phyloP scores from a whole-genome alignment of 164 flowering plant species.

The Houttuynia cordata region DNA sequence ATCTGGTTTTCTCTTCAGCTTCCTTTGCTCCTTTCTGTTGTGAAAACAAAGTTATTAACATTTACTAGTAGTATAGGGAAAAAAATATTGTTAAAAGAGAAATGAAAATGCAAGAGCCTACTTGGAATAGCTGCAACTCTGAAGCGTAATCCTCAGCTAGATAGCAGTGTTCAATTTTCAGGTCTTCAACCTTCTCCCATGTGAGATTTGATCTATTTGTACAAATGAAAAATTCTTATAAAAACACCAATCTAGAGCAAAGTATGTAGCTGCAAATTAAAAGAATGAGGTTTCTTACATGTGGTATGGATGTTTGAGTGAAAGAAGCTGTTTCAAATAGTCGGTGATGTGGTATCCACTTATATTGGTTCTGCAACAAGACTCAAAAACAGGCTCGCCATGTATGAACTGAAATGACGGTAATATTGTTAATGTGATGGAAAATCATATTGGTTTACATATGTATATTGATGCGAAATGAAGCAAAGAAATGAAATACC shows the following conservation, averaged over 20 bases:
- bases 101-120: conserved; percentile 9
- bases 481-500: background rate
- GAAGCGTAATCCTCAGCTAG: conserved; percentile 72
- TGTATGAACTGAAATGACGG: conserved; percentile 45
- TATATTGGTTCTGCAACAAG: conserved; percentile 76
- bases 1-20: conserved; percentile 74
- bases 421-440: background rate
- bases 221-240: conserved; percentile 1
- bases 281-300: conserved; percentile 36
- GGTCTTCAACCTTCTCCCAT: conserved; percentile 97
- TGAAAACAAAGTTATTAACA: background rate
- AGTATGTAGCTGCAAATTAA: background rate
- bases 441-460: background rate
- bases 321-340: conserved; percentile 89
- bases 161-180: conserved; percentile 95
- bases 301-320: conserved; percentile 86
- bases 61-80: background rate
- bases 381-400: conserved; percentile 83
- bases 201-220: conserved; percentile 54
- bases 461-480: background rate
- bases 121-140: conserved; percentile 76
- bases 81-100: background rate
- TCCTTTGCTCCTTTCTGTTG: conserved; percentile 69
- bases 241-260: background rate
- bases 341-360: conserved; percentile 96